Conservation (phyloP, 768 basidiomycete genomes). For the Clitopilus passeckerianus region DNA sequence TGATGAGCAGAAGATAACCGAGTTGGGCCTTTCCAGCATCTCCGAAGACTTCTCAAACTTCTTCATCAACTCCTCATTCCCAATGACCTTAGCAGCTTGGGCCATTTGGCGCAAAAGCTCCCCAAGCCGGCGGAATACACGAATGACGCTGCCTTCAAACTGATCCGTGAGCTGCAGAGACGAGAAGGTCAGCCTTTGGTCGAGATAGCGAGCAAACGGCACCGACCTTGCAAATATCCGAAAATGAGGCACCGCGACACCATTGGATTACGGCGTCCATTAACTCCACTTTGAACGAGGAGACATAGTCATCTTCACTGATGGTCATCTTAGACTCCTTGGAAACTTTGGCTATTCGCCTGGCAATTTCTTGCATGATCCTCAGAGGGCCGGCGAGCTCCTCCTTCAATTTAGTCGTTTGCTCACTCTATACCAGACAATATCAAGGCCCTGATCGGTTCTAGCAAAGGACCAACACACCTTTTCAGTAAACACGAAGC, state of each 20-base stretch:
- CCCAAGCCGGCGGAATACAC: conserved; percentile 91
- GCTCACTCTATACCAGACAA: conserved; percentile 61
- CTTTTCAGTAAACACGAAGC: conserved; percentile 98
- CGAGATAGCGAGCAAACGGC: neutral
- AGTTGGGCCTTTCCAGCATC: conserved; percentile 91
- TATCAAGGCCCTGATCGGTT: neutral
- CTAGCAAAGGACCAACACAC: conserved; percentile 27
- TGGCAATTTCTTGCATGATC: conserved; percentile 92
- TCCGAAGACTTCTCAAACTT: conserved; percentile 91
- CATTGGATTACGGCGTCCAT: conserved; percentile 98
- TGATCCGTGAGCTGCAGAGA: conserved; percentile 86
- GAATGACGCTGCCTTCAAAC: conserved; percentile 95
- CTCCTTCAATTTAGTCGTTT: conserved; percentile 81
- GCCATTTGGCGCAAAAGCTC: conserved; percentile 97
- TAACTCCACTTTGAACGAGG: conserved; percentile 95
- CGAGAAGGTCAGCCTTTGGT: neutral
- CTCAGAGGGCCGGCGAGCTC: conserved; percentile 91
- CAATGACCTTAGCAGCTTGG: conserved; percentile 92
- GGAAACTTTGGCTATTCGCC: conserved; percentile 95
- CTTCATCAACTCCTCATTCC: conserved; percentile 88
- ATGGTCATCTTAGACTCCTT: conserved; percentile 88
- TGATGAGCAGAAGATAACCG: conserved; percentile 88
- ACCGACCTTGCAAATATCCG: conserved; percentile 90
- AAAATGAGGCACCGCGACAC: conserved; percentile 97
- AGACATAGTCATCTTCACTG: conserved; percentile 92